Evolutionary conservation across 148 eudicot genomes (phyloP).

Genomic region (Tetragonia tetragonoides): DNA sequence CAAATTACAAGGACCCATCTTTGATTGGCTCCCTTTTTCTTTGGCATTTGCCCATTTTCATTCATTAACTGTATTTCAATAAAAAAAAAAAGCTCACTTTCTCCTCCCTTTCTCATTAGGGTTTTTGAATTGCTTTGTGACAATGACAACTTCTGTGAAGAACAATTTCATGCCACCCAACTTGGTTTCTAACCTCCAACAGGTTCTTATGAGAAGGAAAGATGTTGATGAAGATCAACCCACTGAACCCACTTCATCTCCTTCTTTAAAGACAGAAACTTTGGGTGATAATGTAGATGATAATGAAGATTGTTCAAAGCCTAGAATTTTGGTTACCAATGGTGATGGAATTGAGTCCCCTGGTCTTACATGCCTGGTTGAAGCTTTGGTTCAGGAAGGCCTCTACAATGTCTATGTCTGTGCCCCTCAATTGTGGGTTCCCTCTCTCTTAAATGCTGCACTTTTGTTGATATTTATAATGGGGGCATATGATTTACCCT

Average conservation of each 20-base stretch:
- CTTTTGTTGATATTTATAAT: neutral
- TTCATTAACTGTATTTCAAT: neutral
- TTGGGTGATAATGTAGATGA: constrained; percentile 16
- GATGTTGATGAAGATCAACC: constrained; percentile 37
- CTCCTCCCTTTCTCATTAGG: neutral
- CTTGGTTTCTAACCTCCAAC: constrained; percentile 57
- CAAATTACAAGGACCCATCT: constrained; percentile 6
- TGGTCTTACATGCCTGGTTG: constrained; percentile 59
- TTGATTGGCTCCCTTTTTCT: constrained; percentile 20
- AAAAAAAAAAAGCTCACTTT: neutral
- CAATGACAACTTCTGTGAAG: constrained; percentile 37
- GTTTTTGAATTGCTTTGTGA: constrained; percentile 3
- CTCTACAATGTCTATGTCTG: constrained; percentile 67
- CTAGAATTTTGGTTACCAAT: constrained; percentile 73
- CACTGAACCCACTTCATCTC: constrained; percentile 23
- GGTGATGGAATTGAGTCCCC: constrained; percentile 83
- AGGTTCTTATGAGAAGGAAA: constrained; percentile 46
- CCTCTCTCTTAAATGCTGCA: neutral
- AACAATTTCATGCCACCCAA: constrained; percentile 61
- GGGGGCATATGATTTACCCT: neutral
- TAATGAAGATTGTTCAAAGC: constrained; percentile 35
- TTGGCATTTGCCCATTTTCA: neutral
- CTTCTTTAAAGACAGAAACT: constrained; percentile 29
- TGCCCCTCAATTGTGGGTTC: constrained; percentile 78
- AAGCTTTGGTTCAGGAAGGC: constrained; percentile 61